Conservation (phyloP, 1,284 basidiomycete genomes). For the Peniophora sp. region DNA sequence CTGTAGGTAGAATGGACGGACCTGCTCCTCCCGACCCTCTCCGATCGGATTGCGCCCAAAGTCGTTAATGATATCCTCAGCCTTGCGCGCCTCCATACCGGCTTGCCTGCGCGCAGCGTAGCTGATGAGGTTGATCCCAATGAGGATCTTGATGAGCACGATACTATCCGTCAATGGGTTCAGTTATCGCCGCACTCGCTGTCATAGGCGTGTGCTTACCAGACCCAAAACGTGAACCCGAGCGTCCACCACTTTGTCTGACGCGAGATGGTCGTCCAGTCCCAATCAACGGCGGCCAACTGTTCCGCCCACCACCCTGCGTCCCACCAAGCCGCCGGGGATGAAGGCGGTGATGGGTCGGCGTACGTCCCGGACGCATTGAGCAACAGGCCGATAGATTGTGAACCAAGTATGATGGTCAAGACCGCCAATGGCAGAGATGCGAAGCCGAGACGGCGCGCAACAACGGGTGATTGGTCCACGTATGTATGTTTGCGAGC, state of each 20-base stretch:
- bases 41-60: slow-evolving; percentile 83
- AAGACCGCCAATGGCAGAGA: slow-evolving; percentile 89
- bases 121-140: slow-evolving; percentile 80
- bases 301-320: slow-evolving; percentile 12
- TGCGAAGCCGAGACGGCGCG: slow-evolving; percentile 90
- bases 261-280: slow-evolving; percentile 36
- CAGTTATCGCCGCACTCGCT: not conserved
- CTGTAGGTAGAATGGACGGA: slow-evolving; percentile 23
- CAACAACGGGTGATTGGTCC: slow-evolving; percentile 93
- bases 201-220: slow-evolving; percentile 37
- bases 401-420: slow-evolving; percentile 81
- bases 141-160: slow-evolving; percentile 80
- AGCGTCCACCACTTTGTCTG: slow-evolving; percentile 61
- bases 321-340: slow-evolving; percentile 25
- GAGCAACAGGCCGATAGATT: slow-evolving; percentile 66
- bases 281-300: slow-evolving; percentile 34
- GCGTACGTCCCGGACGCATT: slow-evolving; percentile 13
- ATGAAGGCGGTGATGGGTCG: slow-evolving; percentile 20
- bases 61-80: slow-evolving; percentile 71
- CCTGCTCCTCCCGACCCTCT: slow-evolving; percentile 79
- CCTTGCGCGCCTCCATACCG: slow-evolving; percentile 70
- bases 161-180: slow-evolving; percentile 37
- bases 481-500: slow-evolving; percentile 85
- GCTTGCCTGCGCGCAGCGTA: slow-evolving; percentile 72
- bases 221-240: slow-evolving; percentile 71